phyloP scores from a whole-genome alignment of 441 rosid genomes.

The Erodium trifolium region DNA sequence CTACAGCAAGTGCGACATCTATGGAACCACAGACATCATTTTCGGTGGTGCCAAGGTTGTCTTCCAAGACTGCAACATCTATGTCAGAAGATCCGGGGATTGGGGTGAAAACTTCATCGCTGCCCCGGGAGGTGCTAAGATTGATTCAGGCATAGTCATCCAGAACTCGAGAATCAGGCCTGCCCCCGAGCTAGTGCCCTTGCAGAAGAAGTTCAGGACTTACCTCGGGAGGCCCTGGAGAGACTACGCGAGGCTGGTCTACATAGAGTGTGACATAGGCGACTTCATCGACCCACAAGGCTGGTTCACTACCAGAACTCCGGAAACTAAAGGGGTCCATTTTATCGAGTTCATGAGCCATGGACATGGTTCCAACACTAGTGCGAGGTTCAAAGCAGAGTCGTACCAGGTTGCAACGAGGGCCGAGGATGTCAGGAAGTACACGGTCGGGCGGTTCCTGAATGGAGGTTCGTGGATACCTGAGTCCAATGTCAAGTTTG shows the following conservation, averaged over 20 bases:
- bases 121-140: background rate
- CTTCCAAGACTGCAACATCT: background rate
- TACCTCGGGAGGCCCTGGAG: background rate
- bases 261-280: background rate
- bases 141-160: background rate
- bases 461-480: background rate
- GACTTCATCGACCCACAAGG: background rate
- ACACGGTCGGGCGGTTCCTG: background rate
- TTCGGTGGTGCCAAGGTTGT: background rate
- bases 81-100: background rate
- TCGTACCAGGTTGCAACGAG: background rate
- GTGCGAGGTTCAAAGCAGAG: background rate
- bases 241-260: background rate
- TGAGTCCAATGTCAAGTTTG: background rate
- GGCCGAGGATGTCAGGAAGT: background rate
- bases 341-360: background rate
- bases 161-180: background rate
- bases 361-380: background rate
- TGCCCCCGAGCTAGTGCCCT: background rate
- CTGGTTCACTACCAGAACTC: background rate
- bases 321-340: background rate
- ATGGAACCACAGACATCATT: background rate
- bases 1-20: background rate
- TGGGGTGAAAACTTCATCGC: background rate
- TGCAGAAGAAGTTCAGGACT: background rate